A percentile compares a stretch with the other conserved stretches of the same genome.
phyloP scores from a whole-genome alignment of 192 early-diverging fungal genomes.

The Blastocladiella britannica region DNA sequence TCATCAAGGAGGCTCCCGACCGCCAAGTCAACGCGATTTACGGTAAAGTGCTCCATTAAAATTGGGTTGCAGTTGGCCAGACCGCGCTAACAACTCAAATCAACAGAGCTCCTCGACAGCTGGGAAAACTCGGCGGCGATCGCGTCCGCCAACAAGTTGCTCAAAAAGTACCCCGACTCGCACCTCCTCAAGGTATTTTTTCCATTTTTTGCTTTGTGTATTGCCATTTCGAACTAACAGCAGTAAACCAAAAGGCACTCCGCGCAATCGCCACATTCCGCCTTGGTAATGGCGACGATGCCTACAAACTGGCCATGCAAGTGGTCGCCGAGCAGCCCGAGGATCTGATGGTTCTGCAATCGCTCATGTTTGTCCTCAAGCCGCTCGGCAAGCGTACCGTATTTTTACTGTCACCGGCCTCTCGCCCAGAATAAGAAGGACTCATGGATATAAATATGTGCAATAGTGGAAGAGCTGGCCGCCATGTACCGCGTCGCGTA shows the following conservation, averaged over 20 bases:
- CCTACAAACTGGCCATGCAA: background rate
- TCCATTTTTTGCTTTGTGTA: background rate
- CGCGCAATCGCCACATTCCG: constrained; percentile 6
- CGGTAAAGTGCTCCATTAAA: no score
- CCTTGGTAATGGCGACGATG: constrained; percentile 1
- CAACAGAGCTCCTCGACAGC: constrained; percentile 43
- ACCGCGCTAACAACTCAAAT: no score
- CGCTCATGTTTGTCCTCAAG: background rate
- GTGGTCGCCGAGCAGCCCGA: background rate
- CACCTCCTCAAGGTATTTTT: constrained; percentile 37
- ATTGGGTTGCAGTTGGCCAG: no score
- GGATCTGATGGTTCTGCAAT: constrained; percentile 2
- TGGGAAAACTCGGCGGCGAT: constrained; percentile 43
- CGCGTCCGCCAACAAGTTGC: constrained; percentile 33
- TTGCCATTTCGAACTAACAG: constrained; percentile 4
- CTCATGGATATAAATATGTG: no score
- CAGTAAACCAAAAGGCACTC: no score
- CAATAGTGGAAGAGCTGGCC: no score
- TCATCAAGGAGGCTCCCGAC: background rate
- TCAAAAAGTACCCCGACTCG: constrained; percentile 48
- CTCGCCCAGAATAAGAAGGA: no score
- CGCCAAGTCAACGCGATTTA: background rate
- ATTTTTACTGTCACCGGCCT: background rate
- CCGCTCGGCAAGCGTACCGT: background rate
- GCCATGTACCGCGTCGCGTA: no score